Evolutionary conservation across 352 stramenopile genomes (phyloP).

Genomic region (Globisporangium paddicum): DNA sequence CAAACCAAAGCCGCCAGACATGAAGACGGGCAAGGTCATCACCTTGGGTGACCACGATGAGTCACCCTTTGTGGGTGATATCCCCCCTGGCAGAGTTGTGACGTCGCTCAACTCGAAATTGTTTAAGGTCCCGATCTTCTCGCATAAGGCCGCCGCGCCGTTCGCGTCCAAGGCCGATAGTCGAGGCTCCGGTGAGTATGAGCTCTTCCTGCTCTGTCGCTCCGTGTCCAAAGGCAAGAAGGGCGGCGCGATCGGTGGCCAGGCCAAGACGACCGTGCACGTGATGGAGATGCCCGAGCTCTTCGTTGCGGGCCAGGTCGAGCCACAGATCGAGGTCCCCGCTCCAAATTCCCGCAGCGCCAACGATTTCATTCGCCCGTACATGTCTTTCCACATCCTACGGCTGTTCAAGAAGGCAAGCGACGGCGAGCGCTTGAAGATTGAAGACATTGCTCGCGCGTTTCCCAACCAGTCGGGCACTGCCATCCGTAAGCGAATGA

Average conservation of each 20-base stretch:
- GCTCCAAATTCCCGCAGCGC: constrained; percentile 73
- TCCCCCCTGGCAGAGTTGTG: constrained; percentile 65
- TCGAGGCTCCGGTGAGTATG: constrained; percentile 37
- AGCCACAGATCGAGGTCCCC: constrained; percentile 80
- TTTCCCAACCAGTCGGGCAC: constrained; percentile 82
- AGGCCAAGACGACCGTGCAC: constrained; percentile 60
- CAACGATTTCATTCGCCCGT: constrained; percentile 83
- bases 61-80: constrained; percentile 78
- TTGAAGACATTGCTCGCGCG: constrained; percentile 75
- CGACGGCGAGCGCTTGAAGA: constrained; percentile 74
- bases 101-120: constrained; percentile 81
- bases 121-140: constrained; percentile 82
- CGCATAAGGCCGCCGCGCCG: constrained; percentile 50
- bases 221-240: constrained; percentile 77
- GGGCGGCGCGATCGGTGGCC: constrained; percentile 19
- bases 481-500: constrained; percentile 83
- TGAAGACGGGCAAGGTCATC: constrained; percentile 82
- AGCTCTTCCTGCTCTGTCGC: constrained; percentile 72
- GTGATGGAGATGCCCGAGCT: constrained; percentile 76
- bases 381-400: constrained; percentile 86
- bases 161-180: constrained; percentile 37
- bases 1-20: constrained; percentile 62
- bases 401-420: constrained; percentile 81
- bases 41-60: constrained; percentile 76
- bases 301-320: constrained; percentile 74